phyloP scores from a whole-genome alignment of 2,329 filamentous ascomycete species.

The Cyphellophora europaea region DNA sequence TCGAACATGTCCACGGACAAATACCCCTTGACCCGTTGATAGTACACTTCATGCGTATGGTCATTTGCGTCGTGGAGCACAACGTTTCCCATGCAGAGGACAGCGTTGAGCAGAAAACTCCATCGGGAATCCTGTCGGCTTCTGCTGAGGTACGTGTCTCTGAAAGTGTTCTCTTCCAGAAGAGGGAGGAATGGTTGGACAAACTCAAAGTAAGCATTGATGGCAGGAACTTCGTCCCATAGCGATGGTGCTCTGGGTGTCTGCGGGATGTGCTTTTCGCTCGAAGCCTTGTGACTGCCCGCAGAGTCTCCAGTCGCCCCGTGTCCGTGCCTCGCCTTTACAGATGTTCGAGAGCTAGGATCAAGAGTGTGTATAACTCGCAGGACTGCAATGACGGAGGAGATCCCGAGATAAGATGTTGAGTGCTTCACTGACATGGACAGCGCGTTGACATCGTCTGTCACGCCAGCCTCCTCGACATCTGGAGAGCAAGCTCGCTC shows the following conservation, averaged over 20 bases:
- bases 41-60: constrained; percentile 40
- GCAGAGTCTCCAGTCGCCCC: too few species aligned
- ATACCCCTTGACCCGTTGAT: constrained; percentile 56
- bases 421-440: constrained; percentile 52
- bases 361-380: constrained; percentile 55
- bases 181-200: constrained; percentile 64
- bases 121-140: constrained; percentile 60
- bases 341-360: constrained; percentile 39
- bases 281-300: constrained; percentile 28
- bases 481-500: too few species aligned
- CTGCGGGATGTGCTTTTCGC: constrained; percentile 24
- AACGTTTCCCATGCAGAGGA: constrained; percentile 65
- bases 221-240: constrained; percentile 58
- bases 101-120: constrained; percentile 64
- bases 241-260: constrained; percentile 46
- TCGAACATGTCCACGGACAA: constrained; percentile 58
- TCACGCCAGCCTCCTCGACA: too few species aligned
- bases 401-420: constrained; percentile 60
- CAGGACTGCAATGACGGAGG: constrained; percentile 63
- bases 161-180: constrained; percentile 62
- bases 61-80: too few species aligned
- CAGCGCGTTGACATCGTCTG: constrained; percentile 61
- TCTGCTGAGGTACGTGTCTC: constrained; percentile 53
- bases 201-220: constrained; percentile 64
- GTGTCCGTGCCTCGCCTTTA: too few species aligned